phyloP scores from a whole-genome alignment of 768 basidiomycete genomes.

The Auriculariales sp. region DNA sequence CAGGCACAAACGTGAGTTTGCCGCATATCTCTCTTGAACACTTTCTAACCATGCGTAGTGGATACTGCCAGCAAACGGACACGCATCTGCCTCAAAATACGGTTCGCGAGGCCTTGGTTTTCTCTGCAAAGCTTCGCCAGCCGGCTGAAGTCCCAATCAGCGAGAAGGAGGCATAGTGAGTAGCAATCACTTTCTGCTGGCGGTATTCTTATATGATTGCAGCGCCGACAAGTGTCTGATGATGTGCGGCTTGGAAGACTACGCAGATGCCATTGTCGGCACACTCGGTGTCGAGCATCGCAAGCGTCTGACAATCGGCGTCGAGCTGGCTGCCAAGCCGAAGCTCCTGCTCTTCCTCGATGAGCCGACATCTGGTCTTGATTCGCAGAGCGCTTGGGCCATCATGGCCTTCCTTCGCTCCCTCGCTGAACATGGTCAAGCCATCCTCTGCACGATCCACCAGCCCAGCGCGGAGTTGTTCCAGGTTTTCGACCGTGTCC shows the following conservation, averaged over 20 bases:
- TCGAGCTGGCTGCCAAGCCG: slow-evolving; percentile 71
- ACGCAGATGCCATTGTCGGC: slow-evolving; percentile 70
- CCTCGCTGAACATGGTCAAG: slow-evolving; percentile 69
- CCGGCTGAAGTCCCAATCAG: slow-evolving; percentile 42
- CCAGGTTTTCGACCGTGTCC: slow-evolving; percentile 64
- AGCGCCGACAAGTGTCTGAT: slow-evolving; percentile 73
- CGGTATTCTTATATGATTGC: background rate
- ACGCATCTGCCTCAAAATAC: slow-evolving; percentile 62
- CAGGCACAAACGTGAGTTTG: slow-evolving; percentile 34
- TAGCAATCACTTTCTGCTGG: too few species aligned
- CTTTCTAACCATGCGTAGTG: slow-evolving; percentile 28
- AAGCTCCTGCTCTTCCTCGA: slow-evolving; percentile 15
- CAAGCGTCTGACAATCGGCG: slow-evolving; percentile 76
- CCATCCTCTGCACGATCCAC: slow-evolving; percentile 73
- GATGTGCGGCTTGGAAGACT: slow-evolving; percentile 70
- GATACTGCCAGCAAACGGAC: slow-evolving; percentile 80
- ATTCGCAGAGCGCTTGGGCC: slow-evolving; percentile 42
- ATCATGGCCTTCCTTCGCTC: slow-evolving; percentile 62
- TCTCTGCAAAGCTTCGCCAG: slow-evolving; percentile 71
- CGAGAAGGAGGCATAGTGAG: slow-evolving; percentile 73
- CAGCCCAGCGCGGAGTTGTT: slow-evolving; percentile 66
- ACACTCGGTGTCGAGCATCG: slow-evolving; percentile 55
- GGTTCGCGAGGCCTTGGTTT: slow-evolving; percentile 66
- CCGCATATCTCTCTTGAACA: slow-evolving; percentile 8
- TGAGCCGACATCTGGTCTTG: slow-evolving; percentile 22